Base-by-base conservation (phyloP, 169 alveolate species). In the Plasmodium berghei region DNA sequence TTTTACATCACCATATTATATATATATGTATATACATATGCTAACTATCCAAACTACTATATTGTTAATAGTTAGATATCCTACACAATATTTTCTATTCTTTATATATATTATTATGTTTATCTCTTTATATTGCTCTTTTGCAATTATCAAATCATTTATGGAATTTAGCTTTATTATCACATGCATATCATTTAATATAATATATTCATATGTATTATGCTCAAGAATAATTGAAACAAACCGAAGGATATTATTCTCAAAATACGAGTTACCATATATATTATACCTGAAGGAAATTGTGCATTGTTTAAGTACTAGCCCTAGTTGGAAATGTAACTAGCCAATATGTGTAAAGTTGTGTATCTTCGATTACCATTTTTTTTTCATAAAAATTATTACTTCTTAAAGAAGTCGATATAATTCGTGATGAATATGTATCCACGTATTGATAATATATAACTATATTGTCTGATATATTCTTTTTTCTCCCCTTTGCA, bases 231-330 rank as follows among this genome's bases (percentile, higher is more conserved):
- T 87, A 18, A 56, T 92, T 8, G 95, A 92, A 62, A 86, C 75
- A 26, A 92, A 92, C 59, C 55, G 95, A 28, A 83, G 95, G 63
- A 92, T 91, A 46, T 26, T 92, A 56, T 92, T 92, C 59, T 92
- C 94, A 42, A 90, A 92, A 80, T 92, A 92, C 66, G 95, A 89
- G 54, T 64, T 92, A 40, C 95, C 95, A 55, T 92, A 92, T 62
- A 62, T 92, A 45, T 42, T 92, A 49, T 92, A 92, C 49, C 56
- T 92, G 70, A 93, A 92, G 70, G 95, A 92, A 56, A 90, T 92
- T 40, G 92, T 72, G 9, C 26, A 61, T 5, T 80, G 85, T 9
- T 28, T 80, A 26, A 67, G 58, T 34, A 80, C 61, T 16, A 67
- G 24, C 24, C 72, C 18, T 0, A 46, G 20, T 22, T 48, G 52